These are phyloP conservation scores for Amphichorda felina DNA, from an alignment of 2,329 filamentous ascomycete species.

Conservation along the genomic window DNA sequence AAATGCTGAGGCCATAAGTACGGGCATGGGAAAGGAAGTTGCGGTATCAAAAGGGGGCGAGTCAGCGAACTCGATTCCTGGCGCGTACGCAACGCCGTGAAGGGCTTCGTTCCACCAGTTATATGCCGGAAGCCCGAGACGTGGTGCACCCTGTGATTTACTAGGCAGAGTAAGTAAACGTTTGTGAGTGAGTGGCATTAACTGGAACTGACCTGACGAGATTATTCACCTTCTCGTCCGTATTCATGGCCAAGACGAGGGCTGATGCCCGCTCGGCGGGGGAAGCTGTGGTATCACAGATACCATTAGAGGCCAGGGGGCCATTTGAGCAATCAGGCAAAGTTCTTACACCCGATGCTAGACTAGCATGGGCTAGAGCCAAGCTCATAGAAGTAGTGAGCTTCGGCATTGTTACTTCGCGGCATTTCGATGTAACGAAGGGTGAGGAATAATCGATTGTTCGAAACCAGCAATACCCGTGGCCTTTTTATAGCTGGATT, in stretches of 20 bases:
- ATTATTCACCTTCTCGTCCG: constrained; percentile 1
- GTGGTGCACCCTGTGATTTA: constrained; percentile 4
- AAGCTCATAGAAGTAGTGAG: too few species aligned
- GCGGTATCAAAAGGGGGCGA: constrained; percentile 36
- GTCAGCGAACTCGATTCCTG: constrained; percentile 25
- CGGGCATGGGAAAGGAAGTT: constrained; percentile 53
- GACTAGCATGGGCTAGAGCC: too few species aligned
- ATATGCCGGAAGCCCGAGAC: constrained; percentile 45
- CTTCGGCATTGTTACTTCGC: too few species aligned
- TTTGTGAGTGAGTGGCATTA: background rate
- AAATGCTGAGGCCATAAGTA: constrained; percentile 48
- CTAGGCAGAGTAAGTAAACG: background rate
- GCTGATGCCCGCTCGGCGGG: background rate
- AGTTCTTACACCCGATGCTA: too few species aligned
- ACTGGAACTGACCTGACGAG: background rate
- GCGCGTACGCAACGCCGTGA: constrained; percentile 44
- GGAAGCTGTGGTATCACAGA: background rate
- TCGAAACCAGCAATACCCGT: too few species aligned
- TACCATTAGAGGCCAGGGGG: background rate
- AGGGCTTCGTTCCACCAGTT: constrained; percentile 51
- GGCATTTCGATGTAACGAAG: too few species aligned
- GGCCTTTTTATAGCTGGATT: too few species aligned
- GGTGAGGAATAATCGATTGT: too few species aligned
- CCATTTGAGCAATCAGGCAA: background rate
- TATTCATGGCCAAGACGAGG: background rate